These are phyloP conservation scores for Vigna nakashimae DNA, from an alignment of 306 rosid species.

Conservation along the genomic window DNA sequence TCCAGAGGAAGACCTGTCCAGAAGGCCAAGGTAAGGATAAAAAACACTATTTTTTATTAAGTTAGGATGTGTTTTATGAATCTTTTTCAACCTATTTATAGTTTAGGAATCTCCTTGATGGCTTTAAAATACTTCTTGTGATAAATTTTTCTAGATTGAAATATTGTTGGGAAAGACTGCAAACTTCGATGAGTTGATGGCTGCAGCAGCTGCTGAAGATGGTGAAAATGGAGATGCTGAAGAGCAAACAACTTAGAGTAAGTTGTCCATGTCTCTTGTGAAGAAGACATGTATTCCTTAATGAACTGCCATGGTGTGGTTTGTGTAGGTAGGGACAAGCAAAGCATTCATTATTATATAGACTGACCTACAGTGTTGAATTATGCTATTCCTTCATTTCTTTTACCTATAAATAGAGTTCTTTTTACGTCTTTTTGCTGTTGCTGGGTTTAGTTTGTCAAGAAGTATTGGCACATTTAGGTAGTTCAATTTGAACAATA, in stretches of 20 bases:
- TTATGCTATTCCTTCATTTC: conserved; percentile 38
- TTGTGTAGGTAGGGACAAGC: conserved; percentile 33
- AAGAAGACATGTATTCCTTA: conserved; percentile 40
- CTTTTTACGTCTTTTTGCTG: background rate
- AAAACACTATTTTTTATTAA: conserved; percentile 1
- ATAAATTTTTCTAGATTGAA: conserved; percentile 62
- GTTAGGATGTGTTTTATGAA: background rate
- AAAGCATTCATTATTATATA: conserved; percentile 27
- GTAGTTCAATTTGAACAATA: background rate
- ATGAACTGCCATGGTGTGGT: conserved; percentile 37
- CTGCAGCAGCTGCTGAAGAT: conserved; percentile 63
- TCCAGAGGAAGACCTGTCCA: conserved; percentile 73
- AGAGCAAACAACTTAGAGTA: conserved; percentile 51
- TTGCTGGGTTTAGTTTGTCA: conserved; percentile 1
- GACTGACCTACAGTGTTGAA: conserved; percentile 36
- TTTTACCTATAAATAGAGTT: conserved; percentile 40
- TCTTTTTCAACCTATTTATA: background rate
- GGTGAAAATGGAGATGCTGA: conserved; percentile 61
- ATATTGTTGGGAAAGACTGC: conserved; percentile 73
- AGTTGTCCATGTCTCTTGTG: conserved; percentile 25
- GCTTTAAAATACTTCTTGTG: conserved; percentile 20
- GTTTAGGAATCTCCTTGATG: conserved; percentile 21
- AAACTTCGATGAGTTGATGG: conserved; percentile 82
- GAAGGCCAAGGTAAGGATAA: conserved; percentile 71
- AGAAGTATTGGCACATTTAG: background rate